A percentile compares a stretch with the other conserved stretches of the same genome.
phyloP scores from a whole-genome alignment of 2,329 filamentous ascomycete genomes.

The Cryphonectria carpinicola region DNA sequence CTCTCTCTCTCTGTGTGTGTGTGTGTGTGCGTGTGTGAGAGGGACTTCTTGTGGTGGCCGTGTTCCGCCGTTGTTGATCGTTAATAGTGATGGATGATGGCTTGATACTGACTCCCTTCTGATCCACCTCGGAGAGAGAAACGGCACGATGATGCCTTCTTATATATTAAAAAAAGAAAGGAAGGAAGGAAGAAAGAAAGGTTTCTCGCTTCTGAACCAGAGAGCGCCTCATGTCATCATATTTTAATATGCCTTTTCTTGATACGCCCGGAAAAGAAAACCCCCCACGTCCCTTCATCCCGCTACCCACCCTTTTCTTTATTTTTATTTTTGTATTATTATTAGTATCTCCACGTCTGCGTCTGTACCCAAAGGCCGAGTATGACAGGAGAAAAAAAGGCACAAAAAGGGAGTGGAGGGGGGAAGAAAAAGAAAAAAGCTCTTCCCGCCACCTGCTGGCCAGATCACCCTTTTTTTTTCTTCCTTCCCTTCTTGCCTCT shows the following conservation, averaged over 20 bases:
- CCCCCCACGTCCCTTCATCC: background rate
- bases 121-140: background rate
- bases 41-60: background rate
- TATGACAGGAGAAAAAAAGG: background rate
- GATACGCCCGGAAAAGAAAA: background rate
- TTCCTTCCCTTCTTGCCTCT: background rate
- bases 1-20: no score
- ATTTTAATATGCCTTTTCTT: background rate
- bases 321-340: background rate
- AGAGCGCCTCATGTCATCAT: background rate
- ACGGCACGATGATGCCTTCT: background rate
- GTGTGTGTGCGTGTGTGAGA: no score
- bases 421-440: background rate
- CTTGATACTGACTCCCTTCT: background rate
- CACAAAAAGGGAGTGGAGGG: background rate
- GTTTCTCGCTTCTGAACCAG: background rate
- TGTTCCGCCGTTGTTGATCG: background rate
- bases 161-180: background rate
- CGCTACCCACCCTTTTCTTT: background rate
- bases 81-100: background rate
- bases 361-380: background rate
- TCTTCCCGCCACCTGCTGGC: constrained; percentile 13
- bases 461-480: constrained; percentile 18
- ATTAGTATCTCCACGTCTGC: background rate
- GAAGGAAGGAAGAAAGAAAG: background rate